Evolutionary conservation across 805 yeast genomes (phyloP).

Genomic region (Suhomyces vadensis): DNA sequence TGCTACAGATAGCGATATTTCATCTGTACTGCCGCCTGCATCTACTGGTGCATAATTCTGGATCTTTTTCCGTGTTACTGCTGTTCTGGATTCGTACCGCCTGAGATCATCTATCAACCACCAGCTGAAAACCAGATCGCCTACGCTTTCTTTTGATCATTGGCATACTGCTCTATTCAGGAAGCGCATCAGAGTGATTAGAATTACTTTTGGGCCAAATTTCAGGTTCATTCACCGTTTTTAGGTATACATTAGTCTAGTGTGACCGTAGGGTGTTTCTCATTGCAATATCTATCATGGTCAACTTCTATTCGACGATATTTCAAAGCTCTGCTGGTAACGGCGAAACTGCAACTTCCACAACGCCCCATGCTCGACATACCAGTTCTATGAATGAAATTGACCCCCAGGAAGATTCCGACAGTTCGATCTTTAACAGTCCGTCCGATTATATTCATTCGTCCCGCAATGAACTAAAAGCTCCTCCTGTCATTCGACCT

Average conservation of each 20-base stretch:
- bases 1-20: neutral
- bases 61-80: too few species aligned
- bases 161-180: too few species aligned
- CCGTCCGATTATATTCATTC: conserved; percentile 5
- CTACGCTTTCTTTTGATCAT: too few species aligned
- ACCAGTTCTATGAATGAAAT: neutral
- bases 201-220: too few species aligned
- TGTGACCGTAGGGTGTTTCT: too few species aligned
- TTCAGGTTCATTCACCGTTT: too few species aligned
- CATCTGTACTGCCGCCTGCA: neutral
- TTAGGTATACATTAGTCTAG: too few species aligned
- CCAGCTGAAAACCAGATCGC: too few species aligned
- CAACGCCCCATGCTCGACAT: neutral
- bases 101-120: too few species aligned
- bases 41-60: too few species aligned
- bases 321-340: conserved; percentile 9
- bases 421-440: conserved; percentile 7
- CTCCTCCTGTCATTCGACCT: conserved; percentile 14
- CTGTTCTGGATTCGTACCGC: too few species aligned
- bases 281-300: conserved; percentile 13
- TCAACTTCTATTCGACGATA: conserved; percentile 19
- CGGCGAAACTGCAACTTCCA: neutral
- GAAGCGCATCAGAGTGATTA: too few species aligned
- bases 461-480: conserved; percentile 5
- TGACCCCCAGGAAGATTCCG: conserved; percentile 2